Conservation (phyloP, 345 rosid genomes). For the Lepidium didymum region DNA sequence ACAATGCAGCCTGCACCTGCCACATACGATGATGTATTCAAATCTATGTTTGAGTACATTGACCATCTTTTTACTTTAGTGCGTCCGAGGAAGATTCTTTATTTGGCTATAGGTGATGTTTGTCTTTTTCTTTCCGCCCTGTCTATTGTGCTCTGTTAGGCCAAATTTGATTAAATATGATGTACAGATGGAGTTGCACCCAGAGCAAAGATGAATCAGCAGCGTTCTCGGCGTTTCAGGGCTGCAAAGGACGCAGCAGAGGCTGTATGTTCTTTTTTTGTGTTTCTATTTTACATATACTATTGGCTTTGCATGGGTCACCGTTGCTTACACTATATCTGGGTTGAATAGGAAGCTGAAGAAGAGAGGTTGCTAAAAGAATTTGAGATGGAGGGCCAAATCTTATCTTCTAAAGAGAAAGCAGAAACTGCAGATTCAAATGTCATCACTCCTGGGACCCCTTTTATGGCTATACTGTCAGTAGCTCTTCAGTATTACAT, state of each 20-base stretch:
- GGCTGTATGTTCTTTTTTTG: conserved; percentile 47
- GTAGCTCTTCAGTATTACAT: conserved; percentile 84
- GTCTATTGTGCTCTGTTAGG: background rate
- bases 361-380: conserved; percentile 80
- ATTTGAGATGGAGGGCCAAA: conserved; percentile 61
- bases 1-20: conserved; percentile 76
- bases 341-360: conserved; percentile 67
- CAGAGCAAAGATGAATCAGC: conserved; percentile 99
- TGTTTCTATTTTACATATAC: background rate
- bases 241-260: conserved; percentile 98
- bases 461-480: conserved; percentile 86
- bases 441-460: conserved; percentile 98
- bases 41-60: conserved; percentile 78
- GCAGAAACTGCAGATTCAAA: conserved; percentile 86
- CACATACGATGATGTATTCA: conserved; percentile 88
- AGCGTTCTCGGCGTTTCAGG: conserved; percentile 86
- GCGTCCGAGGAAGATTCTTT: conserved; percentile 96
- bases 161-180: conserved; percentile 1
- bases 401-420: conserved; percentile 56
- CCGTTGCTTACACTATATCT: background rate
- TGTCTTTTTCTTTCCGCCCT: background rate
- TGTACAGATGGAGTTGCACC: conserved; percentile 96
- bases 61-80: conserved; percentile 83
- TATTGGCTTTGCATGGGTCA: conserved; percentile 4
- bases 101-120: conserved; percentile 81